Evolutionary conservation across 2,329 filamentous ascomycete genomes (phyloP), one percentile per base, ranked within the genome.

Genomic region (Madurella mycetomatis): DNA sequence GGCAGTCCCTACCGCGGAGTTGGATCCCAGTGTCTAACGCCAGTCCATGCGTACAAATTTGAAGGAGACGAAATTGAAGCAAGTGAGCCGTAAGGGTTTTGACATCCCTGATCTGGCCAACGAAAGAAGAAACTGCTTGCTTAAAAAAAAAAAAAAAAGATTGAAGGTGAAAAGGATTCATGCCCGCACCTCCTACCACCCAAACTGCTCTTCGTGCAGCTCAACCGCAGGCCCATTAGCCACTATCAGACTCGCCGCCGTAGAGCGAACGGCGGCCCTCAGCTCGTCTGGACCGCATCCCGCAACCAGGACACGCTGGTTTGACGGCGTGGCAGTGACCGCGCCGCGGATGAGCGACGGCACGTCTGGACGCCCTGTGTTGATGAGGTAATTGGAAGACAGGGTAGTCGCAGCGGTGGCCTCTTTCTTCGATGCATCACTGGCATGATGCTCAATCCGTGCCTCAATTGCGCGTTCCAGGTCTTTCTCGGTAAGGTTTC

Each of bases 141-240:
- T 25, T 25, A 25, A 25, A 7, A 25, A 25, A 4, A 25, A 25
- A 7, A 25, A 25, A 25, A 25, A 25, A 25, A 25, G 25, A 25
- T 4, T 4, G 25, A 25, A 25, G 7, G 7, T n/a, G 25, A 25
- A 25, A 25, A 25, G 25, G 25, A 25, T 25, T 25, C 25, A 25
- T 4, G 25, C 25, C 25, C 25, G 25, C 25, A 25, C 25, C 12
- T 19, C 31, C 63, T 47, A 76, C 74, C 74, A 76, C 2, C 73
- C 73, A 56, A 78, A 78, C 61, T 76, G 70, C 62, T 80, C 77
- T 57, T 72, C 76, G 61, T 80, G 76, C 45, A 79, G 66, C 62
- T 79, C 76, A n/a, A 80, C 70, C 30, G 72, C 74, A 1, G 77
- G 74, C 3, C 77, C 77, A 19, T 70, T 67, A 1, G 69, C 65